Evolutionary conservation across 2,329 filamentous ascomycete genomes (phyloP).

Genomic region (Pyrenophora seminiperda): DNA sequence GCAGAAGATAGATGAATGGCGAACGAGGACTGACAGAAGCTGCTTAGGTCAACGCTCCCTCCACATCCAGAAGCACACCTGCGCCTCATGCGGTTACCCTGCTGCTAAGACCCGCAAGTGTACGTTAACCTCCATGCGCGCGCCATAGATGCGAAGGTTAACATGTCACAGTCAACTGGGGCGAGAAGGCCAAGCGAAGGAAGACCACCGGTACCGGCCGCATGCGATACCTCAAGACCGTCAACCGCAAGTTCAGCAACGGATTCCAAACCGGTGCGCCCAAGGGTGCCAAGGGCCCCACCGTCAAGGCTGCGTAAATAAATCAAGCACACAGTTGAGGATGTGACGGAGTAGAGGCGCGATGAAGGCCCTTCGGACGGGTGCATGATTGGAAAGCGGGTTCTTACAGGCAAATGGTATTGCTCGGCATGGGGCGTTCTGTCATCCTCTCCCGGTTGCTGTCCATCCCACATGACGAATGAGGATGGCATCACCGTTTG

Average conservation of each 20-base stretch:
- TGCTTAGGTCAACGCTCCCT: constrained; percentile 84
- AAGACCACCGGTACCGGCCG: constrained; percentile 98
- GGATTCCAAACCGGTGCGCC: constrained; percentile 91
- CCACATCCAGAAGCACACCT: constrained; percentile 99
- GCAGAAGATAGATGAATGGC: constrained; percentile 6
- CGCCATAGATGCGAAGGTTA: constrained; percentile 25
- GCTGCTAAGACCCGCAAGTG: constrained; percentile 97
- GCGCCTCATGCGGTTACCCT: constrained; percentile 94
- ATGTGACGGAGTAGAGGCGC: constrained; percentile 29
- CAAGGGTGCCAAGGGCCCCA: constrained; percentile 77
- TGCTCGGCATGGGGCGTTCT: constrained; percentile 48
- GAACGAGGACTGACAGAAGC: constrained; percentile 43
- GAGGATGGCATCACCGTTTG: constrained; percentile 36
- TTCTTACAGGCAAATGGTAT: constrained; percentile 45
- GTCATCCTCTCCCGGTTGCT: constrained; percentile 42
- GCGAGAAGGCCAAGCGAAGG: constrained; percentile 99
- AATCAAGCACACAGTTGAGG: constrained; percentile 17
- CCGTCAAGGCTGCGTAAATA: constrained; percentile 32
- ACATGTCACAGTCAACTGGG: constrained; percentile 84
- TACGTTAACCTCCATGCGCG: constrained; percentile 63
- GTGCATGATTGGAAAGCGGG: constrained; percentile 39
- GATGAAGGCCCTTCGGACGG: constrained; percentile 34
- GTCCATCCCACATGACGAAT: constrained; percentile 38
- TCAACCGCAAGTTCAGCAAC: constrained; percentile 95
- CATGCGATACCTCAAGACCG: constrained; percentile 91